Base-by-base conservation (phyloP, 441 rosid species). In the Gossypium aridum region DNA sequence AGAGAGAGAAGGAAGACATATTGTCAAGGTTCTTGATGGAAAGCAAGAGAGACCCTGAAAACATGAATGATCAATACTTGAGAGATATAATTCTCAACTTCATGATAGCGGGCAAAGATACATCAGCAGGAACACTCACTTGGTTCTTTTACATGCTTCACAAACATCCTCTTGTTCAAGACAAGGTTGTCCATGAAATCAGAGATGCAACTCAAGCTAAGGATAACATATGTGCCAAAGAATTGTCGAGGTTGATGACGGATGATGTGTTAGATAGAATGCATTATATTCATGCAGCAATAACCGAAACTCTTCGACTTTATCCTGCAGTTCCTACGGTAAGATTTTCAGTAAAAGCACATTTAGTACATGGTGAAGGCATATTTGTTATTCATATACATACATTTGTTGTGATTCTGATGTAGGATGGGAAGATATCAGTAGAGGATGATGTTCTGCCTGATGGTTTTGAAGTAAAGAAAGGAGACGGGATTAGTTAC, bases 231-330 rank as follows among this genome's bases (percentile, higher is more conserved):
- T 66, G 65, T 56, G 64, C 80, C 17, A 34, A 70, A 3, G 80
- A 78, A 51, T 31, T 78, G 26, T 76, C 81, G 12, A 71, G 71
- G 37, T 71, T 64, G 47, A 60, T 82, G 45, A 75, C 28, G 22
- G 79, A 81, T 57, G 80, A 78, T 61, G 53, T 77, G 6, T 64
- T 80, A 1, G 83, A 75, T 54, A 78, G 56, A 77, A 79, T 80
- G 87, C 77, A 80, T 14, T 81, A 76, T 76, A 82, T 84, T 74
- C 87, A 80, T 9, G 85, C 87, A 13, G 75, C 82, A n/a, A 71
- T 84, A 43, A 78, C 85, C 9, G 85, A 84, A 69, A 82, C 84
- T 10, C 79, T 84, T 25, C 67, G 82, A 54, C 82, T 84, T 64
- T 82, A 80, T 16, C 85, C 82, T 31, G 72, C 84, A 5, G 51